Conservation (phyloP, 176 grass and related monocot genomes). For the Oryza meyeriana region DNA sequence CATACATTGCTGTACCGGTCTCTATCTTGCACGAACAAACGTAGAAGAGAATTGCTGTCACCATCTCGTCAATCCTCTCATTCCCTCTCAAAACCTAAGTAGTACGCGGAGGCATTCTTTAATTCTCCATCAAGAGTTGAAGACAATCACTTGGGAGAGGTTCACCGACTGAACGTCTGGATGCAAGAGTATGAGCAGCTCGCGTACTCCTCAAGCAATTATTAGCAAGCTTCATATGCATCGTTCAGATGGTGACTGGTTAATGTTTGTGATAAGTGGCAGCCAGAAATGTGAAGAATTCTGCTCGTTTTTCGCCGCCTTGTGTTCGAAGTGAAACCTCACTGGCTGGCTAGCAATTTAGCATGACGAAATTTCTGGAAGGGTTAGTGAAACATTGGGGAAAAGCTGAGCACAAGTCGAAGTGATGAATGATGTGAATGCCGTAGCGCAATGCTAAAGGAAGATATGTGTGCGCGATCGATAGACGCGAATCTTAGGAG, state of each 20-base stretch:
- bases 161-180: not conserved
- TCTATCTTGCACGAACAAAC: not conserved
- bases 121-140: not conserved
- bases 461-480: not conserved
- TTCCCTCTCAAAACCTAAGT: not conserved
- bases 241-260: not conserved
- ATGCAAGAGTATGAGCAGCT: not conserved
- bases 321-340: not conserved
- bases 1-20: not conserved
- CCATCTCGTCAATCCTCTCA: not conserved
- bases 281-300: not conserved
- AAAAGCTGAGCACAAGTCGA: not conserved
- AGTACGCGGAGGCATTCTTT: not conserved
- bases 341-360: not conserved
- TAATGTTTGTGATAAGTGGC: not conserved
- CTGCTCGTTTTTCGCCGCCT: not conserved
- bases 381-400: not conserved
- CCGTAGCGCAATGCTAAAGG: not conserved
- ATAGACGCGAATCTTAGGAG: slow-evolving; percentile 12
- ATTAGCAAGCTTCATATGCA: not conserved
- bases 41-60: not conserved
- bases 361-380: not conserved
- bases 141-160: not conserved
- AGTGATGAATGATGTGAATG: not conserved
- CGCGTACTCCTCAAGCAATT: not conserved